Evolutionary conservation across 2,329 filamentous ascomycete species (phyloP).

Genomic region (Grosmannia clavigera): DNA sequence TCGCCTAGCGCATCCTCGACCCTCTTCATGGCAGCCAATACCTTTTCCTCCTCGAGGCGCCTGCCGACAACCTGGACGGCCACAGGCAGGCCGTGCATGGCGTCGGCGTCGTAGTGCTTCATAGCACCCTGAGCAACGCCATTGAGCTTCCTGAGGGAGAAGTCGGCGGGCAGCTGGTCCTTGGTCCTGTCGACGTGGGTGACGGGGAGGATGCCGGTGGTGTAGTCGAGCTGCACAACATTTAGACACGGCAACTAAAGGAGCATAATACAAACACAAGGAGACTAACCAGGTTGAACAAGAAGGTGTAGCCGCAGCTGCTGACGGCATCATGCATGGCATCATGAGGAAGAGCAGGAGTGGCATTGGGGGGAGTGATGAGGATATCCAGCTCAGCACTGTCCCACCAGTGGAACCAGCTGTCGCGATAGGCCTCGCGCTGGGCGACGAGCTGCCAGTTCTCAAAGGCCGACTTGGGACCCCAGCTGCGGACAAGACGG

Average conservation of each 20-base stretch:
- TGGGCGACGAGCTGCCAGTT: conserved; percentile 71
- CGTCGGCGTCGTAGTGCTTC: conserved; percentile 67
- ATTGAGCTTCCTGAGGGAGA: conserved; percentile 55
- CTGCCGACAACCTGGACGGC: conserved; percentile 74
- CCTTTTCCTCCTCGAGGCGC: conserved; percentile 77
- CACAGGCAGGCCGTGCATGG: conserved; percentile 81
- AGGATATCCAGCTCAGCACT: conserved; percentile 62
- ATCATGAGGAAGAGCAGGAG: conserved; percentile 74
- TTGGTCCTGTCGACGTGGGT: conserved; percentile 64
- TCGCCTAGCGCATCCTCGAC: conserved; percentile 62
- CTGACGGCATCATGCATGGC: conserved; percentile 78
- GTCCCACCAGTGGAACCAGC: conserved; percentile 82
- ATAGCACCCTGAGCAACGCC: conserved; percentile 74
- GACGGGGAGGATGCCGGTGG: conserved; percentile 69
- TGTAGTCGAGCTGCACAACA: conserved; percentile 60
- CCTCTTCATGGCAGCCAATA: conserved; percentile 65
- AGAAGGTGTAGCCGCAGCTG: conserved; percentile 83
- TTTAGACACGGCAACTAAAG: not conserved
- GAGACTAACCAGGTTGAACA: conserved; percentile 68
- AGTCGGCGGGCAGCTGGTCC: conserved; percentile 52
- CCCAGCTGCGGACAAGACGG: conserved; percentile 60
- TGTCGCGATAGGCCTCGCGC: conserved; percentile 64
- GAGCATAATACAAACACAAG: not conserved
- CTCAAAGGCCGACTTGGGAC: conserved; percentile 60
- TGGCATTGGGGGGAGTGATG: conserved; percentile 76